phyloP scores from a whole-genome alignment of 495 filamentous ascomycete species.

The Hyaloscypha hepaticicola region DNA sequence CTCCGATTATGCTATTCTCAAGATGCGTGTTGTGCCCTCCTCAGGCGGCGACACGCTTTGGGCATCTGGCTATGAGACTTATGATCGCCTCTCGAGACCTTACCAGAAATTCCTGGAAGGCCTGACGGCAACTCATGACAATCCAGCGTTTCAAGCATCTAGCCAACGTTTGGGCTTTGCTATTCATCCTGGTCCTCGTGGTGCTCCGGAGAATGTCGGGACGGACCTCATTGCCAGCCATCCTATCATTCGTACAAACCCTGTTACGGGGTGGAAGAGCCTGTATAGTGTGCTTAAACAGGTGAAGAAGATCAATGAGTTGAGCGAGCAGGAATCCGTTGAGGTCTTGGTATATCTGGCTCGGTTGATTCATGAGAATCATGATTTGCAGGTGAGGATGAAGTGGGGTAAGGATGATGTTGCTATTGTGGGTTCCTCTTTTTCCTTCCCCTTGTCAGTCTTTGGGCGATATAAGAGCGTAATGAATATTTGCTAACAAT shows the following conservation, averaged over 20 bases:
- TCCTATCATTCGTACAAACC: constrained; percentile 73
- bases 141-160: constrained; percentile 34
- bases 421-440: background rate
- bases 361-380: constrained; percentile 64
- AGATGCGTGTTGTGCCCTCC: background rate
- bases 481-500: constrained; percentile 50
- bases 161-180: too few relatives aligned
- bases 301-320: constrained; percentile 61
- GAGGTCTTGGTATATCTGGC: constrained; percentile 61
- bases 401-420: constrained; percentile 62
- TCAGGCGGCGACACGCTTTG: constrained; percentile 55
- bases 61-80: constrained; percentile 75
- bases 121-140: constrained; percentile 64
- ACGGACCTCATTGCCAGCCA: constrained; percentile 41
- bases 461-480: background rate
- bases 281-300: constrained; percentile 59
- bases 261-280: constrained; percentile 74
- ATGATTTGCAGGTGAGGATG: constrained; percentile 70
- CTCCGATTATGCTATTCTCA: background rate
- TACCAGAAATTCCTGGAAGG: constrained; percentile 64
- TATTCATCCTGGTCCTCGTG: background rate
- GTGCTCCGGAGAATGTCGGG: background rate
- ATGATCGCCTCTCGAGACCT: constrained; percentile 65
- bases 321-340: constrained; percentile 62
- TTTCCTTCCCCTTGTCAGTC: background rate